Conservation (phyloP, 2,329 filamentous ascomycete genomes). For the Ramularia endophylla region DNA sequence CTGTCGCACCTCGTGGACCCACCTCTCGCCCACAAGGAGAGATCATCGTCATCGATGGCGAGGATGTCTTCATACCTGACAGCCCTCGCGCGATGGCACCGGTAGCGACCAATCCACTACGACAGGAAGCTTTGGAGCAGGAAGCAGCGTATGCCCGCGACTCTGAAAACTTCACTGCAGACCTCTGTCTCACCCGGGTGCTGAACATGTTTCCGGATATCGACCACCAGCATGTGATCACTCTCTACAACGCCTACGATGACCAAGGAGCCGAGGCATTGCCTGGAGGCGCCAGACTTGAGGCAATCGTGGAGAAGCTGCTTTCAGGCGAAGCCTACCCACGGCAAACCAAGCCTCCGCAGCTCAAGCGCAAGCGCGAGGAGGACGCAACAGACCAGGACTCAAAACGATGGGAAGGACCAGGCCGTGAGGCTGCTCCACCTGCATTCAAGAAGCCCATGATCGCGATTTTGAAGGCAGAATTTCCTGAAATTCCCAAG, state of each 20-base stretch:
- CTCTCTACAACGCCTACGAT: slow-evolving; percentile 20
- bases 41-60: slow-evolving; percentile 17
- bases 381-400: slow-evolving; percentile 19
- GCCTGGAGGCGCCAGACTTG: slow-evolving; percentile 15
- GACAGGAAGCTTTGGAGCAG: neutral
- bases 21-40: neutral
- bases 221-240: slow-evolving; percentile 25
- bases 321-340: slow-evolving; percentile 24
- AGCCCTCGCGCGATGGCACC: slow-evolving; percentile 8
- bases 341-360: slow-evolving; percentile 24
- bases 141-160: neutral
- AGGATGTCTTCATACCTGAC: slow-evolving; percentile 24
- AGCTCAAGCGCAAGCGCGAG: slow-evolving; percentile 27
- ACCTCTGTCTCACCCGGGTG: slow-evolving; percentile 24
- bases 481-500: slow-evolving; percentile 35
- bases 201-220: slow-evolving; percentile 32
- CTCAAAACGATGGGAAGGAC: slow-evolving; percentile 18
- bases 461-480: slow-evolving; percentile 33
- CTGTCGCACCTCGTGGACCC: neutral
- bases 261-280: slow-evolving; percentile 7
- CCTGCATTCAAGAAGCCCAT: slow-evolving; percentile 15
- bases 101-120: neutral
- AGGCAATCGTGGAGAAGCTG: slow-evolving; percentile 27
- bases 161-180: slow-evolving; percentile 13
- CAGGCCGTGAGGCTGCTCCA: slow-evolving; percentile 15